Evolutionary conservation across 1,284 basidiomycete species (phyloP).

Genomic region (Austroboletus rostrupii): DNA sequence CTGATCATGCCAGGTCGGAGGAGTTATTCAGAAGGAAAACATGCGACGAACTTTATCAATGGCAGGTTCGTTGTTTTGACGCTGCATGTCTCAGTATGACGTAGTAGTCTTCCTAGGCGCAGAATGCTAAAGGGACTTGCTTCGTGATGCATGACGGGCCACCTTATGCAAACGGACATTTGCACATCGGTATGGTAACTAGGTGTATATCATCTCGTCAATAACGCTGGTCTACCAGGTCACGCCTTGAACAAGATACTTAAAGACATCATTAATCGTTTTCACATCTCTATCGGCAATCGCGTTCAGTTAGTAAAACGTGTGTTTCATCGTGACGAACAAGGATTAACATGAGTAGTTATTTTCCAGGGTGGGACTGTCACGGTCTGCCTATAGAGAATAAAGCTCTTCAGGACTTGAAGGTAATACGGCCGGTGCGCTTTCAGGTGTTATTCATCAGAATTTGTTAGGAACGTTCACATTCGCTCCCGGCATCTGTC

Average conservation of each 20-base stretch:
- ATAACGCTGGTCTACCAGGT: conserved; percentile 44
- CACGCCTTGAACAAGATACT: conserved; percentile 97
- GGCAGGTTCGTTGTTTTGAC: conserved; percentile 67
- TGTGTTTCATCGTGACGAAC: background rate
- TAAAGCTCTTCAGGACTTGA: conserved; percentile 79
- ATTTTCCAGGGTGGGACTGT: conserved; percentile 97
- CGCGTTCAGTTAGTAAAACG: conserved; percentile 69
- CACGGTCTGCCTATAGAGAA: conserved; percentile 97
- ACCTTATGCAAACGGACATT: conserved; percentile 93
- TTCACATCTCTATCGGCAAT: conserved; percentile 75
- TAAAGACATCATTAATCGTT: conserved; percentile 95
- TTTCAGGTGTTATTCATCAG: background rate
- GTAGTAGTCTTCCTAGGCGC: conserved; percentile 42
- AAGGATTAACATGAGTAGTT: conserved; percentile 46
- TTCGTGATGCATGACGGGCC: conserved; percentile 96
- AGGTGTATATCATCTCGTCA: background rate
- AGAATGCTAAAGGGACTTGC: conserved; percentile 58
- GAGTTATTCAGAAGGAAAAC: conserved; percentile 61
- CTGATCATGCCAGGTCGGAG: conserved; percentile 65
- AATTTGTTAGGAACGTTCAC: conserved; percentile 44
- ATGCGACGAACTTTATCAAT: conserved; percentile 75
- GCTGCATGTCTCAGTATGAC: conserved; percentile 4
- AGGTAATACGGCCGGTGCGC: no score
- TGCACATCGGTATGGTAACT: conserved; percentile 81
- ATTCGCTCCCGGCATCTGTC: conserved; percentile 50